A percentile compares a stretch with the other conserved stretches of the same genome.
Evolutionary conservation across 345 rosid species (phyloP).

Genomic region (Pugionium dolabratum): DNA sequence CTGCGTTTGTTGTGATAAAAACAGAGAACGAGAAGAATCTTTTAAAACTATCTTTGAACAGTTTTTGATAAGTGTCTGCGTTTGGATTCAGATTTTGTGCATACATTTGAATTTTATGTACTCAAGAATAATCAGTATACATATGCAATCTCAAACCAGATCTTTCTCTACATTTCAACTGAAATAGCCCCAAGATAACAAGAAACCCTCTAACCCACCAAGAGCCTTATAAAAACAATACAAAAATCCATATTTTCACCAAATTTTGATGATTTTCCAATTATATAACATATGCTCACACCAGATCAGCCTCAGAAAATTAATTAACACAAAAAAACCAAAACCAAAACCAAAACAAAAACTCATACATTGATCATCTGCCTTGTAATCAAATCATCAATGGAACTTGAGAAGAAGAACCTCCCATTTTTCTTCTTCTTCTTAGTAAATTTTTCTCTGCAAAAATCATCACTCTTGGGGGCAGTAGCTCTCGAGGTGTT

Average conservation of each 20-base stretch:
- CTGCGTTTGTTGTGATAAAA: constrained; percentile 20
- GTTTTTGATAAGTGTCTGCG: constrained; percentile 12
- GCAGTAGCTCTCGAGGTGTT: constrained; percentile 1
- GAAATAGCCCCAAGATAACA: not conserved
- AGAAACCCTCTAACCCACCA: constrained; percentile 27
- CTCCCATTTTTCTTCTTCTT: constrained; percentile 14
- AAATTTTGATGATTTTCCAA: constrained; percentile 28
- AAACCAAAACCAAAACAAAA: constrained; percentile 5
- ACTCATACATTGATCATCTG: constrained; percentile 34
- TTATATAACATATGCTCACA: constrained; percentile 28
- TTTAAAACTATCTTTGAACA: not conserved
- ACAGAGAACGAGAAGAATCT: constrained; percentile 17
- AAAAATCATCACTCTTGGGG: constrained; percentile 21
- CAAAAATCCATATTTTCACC: constrained; percentile 14
- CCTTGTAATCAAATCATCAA: constrained; percentile 30
- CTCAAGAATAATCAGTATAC: constrained; percentile 21
- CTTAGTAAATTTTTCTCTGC: constrained; percentile 15
- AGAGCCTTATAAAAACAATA: constrained; percentile 18
- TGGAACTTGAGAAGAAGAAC: constrained; percentile 31
- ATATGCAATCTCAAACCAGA: constrained; percentile 18
- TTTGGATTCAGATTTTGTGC: not conserved
- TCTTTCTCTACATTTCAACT: not conserved
- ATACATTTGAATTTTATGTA: constrained; percentile 27
- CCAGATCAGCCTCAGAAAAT: constrained; percentile 17
- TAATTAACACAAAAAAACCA: not conserved